A percentile compares a stretch with the other conserved stretches of the same genome.
Conservation (phyloP, 768 basidiomycete species). For the Leccinellum rugosiceps region DNA sequence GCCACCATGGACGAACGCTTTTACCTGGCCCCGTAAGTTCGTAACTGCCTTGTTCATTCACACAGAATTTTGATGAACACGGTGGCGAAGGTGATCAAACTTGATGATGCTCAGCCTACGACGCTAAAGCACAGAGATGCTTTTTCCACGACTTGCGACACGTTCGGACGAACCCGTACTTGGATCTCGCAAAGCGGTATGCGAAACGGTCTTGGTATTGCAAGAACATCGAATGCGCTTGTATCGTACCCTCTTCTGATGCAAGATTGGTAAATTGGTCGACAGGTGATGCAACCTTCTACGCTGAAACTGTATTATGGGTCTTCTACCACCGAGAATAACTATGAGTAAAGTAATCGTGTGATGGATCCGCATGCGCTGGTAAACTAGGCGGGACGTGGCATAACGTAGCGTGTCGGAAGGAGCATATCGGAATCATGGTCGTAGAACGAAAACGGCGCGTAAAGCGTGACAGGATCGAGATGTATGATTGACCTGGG, state of each 20-base stretch:
- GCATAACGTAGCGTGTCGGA: not conserved
- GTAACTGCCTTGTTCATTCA: not conserved
- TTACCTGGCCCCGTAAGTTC: not conserved
- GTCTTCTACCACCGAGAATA: conserved; percentile 13
- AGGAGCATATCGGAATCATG: conserved; percentile 2
- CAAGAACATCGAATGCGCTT: not conserved
- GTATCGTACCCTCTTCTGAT: not conserved
- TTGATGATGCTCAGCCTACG: not conserved
- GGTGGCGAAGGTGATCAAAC: not conserved
- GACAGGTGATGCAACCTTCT: not conserved
- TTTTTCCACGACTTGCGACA: not conserved
- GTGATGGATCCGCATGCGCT: conserved; percentile 5
- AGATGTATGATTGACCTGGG: not conserved
- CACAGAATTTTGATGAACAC: not conserved
- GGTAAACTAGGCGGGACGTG: not conserved
- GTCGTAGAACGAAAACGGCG: conserved; percentile 1
- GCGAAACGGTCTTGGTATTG: not conserved
- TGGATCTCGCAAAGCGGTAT: not conserved
- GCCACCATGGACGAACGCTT: not conserved
- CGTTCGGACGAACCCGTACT: not conserved
- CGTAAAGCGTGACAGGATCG: not conserved
- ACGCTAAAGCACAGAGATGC: not conserved
- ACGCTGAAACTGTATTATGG: conserved; percentile 16
- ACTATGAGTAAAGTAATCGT: conserved; percentile 23
- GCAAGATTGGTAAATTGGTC: not conserved